phyloP scores from a whole-genome alignment of 768 basidiomycete species.

The Leucogyrophana mollusca region DNA sequence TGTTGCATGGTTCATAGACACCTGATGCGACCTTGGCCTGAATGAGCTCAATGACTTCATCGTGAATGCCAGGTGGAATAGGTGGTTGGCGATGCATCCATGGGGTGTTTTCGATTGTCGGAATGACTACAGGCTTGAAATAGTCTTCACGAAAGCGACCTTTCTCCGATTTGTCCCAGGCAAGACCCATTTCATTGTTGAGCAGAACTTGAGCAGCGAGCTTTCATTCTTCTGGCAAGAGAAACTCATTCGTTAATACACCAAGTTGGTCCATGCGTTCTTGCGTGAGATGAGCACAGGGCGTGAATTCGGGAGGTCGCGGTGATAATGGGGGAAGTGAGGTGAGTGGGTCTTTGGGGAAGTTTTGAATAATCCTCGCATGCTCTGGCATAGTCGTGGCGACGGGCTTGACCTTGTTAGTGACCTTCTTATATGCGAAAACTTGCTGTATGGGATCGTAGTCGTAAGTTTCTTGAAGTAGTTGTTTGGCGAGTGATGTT shows the following conservation, averaged over 20 bases:
- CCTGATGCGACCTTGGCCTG: slow-evolving; percentile 35
- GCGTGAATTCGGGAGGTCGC: background rate
- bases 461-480: background rate
- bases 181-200: slow-evolving; percentile 31
- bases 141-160: slow-evolving; percentile 33
- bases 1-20: slow-evolving; percentile 38
- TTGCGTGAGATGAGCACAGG: background rate
- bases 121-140: slow-evolving; percentile 33
- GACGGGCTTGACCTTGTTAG: slow-evolving; percentile 31
- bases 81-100: slow-evolving; percentile 30
- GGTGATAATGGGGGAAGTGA: slow-evolving; percentile 14
- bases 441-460: background rate
- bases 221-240: slow-evolving; percentile 5
- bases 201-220: slow-evolving; percentile 22
- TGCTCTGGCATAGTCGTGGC: slow-evolving; percentile 25
- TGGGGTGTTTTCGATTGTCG: slow-evolving; percentile 32
- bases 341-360: slow-evolving; percentile 35
- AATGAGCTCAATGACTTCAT: slow-evolving; percentile 26
- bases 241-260: background rate
- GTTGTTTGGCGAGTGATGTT: background rate
- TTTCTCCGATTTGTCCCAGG: slow-evolving; percentile 37
- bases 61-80: slow-evolving; percentile 25
- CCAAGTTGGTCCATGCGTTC: background rate
- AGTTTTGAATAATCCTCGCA: slow-evolving; percentile 22
- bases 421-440: slow-evolving; percentile 33